A percentile compares a stretch with the other conserved stretches of the same genome.
These are phyloP conservation scores for Verticillium klebahnii DNA, from an alignment of 2,329 filamentous ascomycete species.

Conservation along the genomic window DNA sequence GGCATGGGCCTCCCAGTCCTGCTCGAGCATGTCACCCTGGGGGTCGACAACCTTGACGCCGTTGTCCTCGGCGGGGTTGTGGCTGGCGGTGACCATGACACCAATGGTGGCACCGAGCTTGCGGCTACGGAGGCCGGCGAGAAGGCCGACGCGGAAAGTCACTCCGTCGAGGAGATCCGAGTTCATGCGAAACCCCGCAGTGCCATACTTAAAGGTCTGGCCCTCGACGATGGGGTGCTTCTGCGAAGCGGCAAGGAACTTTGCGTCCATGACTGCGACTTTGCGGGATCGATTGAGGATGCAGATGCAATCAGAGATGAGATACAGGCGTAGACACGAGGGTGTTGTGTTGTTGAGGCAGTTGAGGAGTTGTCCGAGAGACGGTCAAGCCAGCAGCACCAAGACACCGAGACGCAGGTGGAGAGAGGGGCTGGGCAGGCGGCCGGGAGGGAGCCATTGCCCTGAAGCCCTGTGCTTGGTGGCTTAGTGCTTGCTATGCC, in stretches of 20 bases:
- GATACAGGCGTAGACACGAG: neutral
- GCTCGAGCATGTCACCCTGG: conserved; percentile 95
- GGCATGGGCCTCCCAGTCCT: conserved; percentile 88
- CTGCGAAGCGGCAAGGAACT: conserved; percentile 56
- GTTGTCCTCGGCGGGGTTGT: conserved; percentile 87
- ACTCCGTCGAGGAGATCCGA: conserved; percentile 84
- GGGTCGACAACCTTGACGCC: conserved; percentile 96
- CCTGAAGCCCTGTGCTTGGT: neutral
- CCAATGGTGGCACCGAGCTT: conserved; percentile 90
- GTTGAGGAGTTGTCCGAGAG: neutral
- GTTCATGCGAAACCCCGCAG: conserved; percentile 65
- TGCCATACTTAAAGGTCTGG: conserved; percentile 59
- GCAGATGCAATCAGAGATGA: neutral
- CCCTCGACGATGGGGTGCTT: conserved; percentile 56
- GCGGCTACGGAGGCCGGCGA: conserved; percentile 82
- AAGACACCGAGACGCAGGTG: neutral
- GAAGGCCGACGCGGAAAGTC: conserved; percentile 85
- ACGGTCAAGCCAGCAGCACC: neutral
- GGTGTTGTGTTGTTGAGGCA: neutral
- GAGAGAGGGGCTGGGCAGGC: neutral
- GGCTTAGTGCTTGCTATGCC: neutral
- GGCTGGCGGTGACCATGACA: conserved; percentile 92
- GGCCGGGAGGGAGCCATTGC: neutral
- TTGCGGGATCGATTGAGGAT: neutral
- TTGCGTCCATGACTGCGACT: conserved; percentile 40